Conservation (phyloP, 31 red algal species). For the Porphyra umbilicalis region DNA sequence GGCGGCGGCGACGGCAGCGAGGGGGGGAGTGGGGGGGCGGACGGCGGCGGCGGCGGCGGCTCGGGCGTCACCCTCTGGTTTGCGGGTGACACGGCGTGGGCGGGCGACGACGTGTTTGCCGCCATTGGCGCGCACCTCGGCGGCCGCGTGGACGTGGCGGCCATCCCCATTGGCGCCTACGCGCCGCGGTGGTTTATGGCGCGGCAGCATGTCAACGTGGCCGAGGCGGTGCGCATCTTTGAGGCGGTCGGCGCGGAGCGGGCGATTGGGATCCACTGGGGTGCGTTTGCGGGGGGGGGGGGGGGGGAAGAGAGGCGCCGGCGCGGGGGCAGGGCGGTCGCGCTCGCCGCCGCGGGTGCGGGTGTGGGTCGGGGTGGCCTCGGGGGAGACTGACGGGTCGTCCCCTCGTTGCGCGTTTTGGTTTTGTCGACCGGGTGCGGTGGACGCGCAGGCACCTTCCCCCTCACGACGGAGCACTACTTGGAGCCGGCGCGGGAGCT, state of each 20-base stretch:
- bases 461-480: constrained; percentile 8
- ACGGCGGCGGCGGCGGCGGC: not conserved
- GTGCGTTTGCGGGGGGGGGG: not conserved
- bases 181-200: constrained; percentile 35
- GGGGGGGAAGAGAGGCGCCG: not conserved
- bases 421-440: too few species aligned
- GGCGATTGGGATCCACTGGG: constrained; percentile 13
- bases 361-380: too few species aligned
- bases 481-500: constrained; percentile 1
- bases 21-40: not conserved
- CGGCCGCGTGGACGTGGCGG: constrained; percentile 22
- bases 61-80: constrained; percentile 10
- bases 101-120: not conserved
- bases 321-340: not conserved
- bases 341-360: too few species aligned
- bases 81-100: constrained; percentile 34
- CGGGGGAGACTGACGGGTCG: too few species aligned
- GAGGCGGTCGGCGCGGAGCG: not conserved
- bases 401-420: too few species aligned
- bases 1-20: not conserved
- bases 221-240: constrained; percentile 26
- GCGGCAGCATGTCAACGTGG: constrained; percentile 18
- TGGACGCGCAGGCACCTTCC: constrained; percentile 1
- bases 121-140: not conserved
- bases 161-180: constrained; percentile 47